Percentiles rank a stretch among this genome's conserved stretches.
Evolutionary conservation across 2,329 filamentous ascomycete species (phyloP).

Genomic region (Ascomycota sp.): DNA sequence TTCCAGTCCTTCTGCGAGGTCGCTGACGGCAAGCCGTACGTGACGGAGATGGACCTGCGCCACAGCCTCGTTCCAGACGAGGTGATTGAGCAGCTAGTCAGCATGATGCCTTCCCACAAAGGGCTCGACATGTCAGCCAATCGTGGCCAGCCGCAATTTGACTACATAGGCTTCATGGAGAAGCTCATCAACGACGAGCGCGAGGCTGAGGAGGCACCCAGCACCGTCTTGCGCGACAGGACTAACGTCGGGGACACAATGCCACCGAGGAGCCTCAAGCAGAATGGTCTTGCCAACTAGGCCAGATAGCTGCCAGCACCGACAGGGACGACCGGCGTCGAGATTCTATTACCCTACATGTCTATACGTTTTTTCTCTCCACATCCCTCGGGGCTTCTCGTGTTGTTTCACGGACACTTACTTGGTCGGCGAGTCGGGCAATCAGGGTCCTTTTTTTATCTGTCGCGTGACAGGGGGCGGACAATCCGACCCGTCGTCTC

Average conservation of each 20-base stretch:
- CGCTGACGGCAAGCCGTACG: constrained; percentile 94
- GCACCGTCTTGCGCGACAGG: constrained; percentile 14
- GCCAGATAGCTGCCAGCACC: background rate
- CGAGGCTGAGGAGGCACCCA: constrained; percentile 9
- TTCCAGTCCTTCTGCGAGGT: constrained; percentile 97
- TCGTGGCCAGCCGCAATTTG: constrained; percentile 67
- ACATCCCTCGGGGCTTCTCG: too few species aligned
- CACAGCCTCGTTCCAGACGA: constrained; percentile 93
- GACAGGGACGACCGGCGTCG: too few species aligned
- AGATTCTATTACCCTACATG: background rate
- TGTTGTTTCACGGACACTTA: too few species aligned
- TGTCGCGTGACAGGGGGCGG: too few species aligned
- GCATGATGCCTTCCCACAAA: constrained; percentile 66
- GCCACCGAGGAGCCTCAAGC: constrained; percentile 12
- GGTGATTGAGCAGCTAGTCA: constrained; percentile 78
- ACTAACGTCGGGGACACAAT: constrained; percentile 12
- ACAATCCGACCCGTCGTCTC: too few species aligned
- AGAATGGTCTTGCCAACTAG: constrained; percentile 12
- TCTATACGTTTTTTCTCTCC: background rate
- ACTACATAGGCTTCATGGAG: constrained; percentile 97
- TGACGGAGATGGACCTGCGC: constrained; percentile 89
- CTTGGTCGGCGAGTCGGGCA: too few species aligned
- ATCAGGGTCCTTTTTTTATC: too few species aligned
- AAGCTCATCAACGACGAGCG: constrained; percentile 39
- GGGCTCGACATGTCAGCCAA: constrained; percentile 79